Evolutionary conservation across 78 protist genomes (phyloP).

Genomic region (Neovahlkampfia damariscottae): DNA sequence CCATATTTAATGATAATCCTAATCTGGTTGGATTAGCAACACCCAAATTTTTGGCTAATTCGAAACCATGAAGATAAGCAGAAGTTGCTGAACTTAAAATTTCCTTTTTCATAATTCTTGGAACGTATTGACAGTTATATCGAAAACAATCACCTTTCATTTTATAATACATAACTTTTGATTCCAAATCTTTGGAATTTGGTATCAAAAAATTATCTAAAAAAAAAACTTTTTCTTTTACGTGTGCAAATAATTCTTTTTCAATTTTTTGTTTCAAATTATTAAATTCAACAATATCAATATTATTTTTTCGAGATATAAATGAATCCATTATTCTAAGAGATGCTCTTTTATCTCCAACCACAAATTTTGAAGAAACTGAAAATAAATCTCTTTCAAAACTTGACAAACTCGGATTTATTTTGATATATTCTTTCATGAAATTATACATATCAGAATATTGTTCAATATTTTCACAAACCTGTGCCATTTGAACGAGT

Average conservation of each 20-base stretch:
- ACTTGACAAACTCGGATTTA: slow-evolving; percentile 71
- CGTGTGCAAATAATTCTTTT: too few species aligned
- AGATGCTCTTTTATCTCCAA: slow-evolving; percentile 95
- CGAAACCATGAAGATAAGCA: slow-evolving; percentile 77
- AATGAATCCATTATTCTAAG: slow-evolving; percentile 87
- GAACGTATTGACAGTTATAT: slow-evolving; percentile 87
- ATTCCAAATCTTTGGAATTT: too few species aligned
- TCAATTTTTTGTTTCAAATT: too few species aligned
- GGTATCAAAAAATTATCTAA: too few species aligned
- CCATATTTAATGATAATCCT: slow-evolving; percentile 74
- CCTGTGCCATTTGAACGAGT: slow-evolving; percentile 70
- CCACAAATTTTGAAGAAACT: slow-evolving; percentile 96
- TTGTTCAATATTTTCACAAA: slow-evolving; percentile 81
- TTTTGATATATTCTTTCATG: slow-evolving; percentile 76
- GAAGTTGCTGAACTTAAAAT: slow-evolving; percentile 63
- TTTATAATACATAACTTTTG: slow-evolving; percentile 89
- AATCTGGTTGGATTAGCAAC: slow-evolving; percentile 71
- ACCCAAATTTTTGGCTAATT: slow-evolving; percentile 43
- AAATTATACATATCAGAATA: slow-evolving; percentile 79
- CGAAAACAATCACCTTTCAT: slow-evolving; percentile 93
- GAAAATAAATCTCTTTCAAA: slow-evolving; percentile 95
- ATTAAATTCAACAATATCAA: too few species aligned
- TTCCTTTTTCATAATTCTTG: slow-evolving; percentile 48
- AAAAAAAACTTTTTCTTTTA: too few species aligned
- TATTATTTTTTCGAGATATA: slow-evolving; percentile 37